A percentile compares a stretch with the other conserved stretches of the same genome.
These are phyloP conservation scores for Fusarium cyanostomum DNA, from an alignment of 2,329 filamentous ascomycete species.

Conservation along the genomic window DNA sequence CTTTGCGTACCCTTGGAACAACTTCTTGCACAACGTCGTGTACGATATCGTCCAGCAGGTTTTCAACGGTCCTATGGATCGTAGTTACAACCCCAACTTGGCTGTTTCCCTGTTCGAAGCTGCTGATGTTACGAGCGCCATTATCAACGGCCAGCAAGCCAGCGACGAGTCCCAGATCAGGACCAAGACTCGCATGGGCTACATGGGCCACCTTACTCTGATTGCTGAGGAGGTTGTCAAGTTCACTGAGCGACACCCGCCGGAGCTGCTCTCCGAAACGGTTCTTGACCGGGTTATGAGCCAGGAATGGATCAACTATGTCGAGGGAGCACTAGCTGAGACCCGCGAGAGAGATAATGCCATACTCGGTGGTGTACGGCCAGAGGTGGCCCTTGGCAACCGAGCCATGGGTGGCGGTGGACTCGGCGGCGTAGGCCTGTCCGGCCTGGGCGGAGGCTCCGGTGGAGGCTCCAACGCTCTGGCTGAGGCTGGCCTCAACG, in stretches of 20 bases:
- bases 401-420: slow-evolving; percentile 65
- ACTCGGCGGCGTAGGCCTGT: slow-evolving; percentile 60
- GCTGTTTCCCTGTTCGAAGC: slow-evolving; percentile 94
- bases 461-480: slow-evolving; percentile 71
- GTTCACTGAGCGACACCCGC: slow-evolving; percentile 93
- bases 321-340: slow-evolving; percentile 91
- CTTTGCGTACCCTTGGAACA: slow-evolving; percentile 99
- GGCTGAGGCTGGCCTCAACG: slow-evolving; percentile 82
- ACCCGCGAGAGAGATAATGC: slow-evolving; percentile 97
- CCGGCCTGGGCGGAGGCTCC: slow-evolving; percentile 53
- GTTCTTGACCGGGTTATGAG: slow-evolving; percentile 91
- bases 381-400: slow-evolving; percentile 86
- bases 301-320: slow-evolving; percentile 91
- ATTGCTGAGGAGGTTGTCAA: slow-evolving; percentile 99
- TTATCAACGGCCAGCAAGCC: slow-evolving; percentile 87
- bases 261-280: slow-evolving; percentile 82
- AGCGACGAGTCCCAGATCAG: slow-evolving; percentile 87
- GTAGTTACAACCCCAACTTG: slow-evolving; percentile 88
- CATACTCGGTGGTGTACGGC: slow-evolving; percentile 94
- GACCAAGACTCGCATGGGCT: slow-evolving; percentile 90
- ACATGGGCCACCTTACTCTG: slow-evolving; percentile 97
- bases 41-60: slow-evolving; percentile 99
- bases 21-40: slow-evolving; percentile 98
- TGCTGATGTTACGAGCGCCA: slow-evolving; percentile 88
- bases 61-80: slow-evolving; percentile 97